These are phyloP conservation scores for Dentipellis fragilis DNA, from an alignment of 768 basidiomycete genomes.

Conservation along the genomic window DNA sequence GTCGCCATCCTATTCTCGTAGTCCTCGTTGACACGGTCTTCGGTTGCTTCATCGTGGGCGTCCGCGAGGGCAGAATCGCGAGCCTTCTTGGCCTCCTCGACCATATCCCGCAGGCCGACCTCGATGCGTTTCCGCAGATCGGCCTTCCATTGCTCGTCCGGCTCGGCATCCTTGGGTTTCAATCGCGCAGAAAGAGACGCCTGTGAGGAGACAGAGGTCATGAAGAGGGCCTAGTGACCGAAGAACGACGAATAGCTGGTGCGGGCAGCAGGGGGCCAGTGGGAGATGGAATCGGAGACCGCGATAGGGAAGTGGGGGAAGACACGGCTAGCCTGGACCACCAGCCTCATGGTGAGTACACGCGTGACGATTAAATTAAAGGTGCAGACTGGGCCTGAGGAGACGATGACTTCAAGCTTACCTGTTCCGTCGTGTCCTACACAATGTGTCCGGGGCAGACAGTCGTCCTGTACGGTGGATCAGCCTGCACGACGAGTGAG, in stretches of 20 bases:
- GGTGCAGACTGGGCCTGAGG: conserved; percentile 10
- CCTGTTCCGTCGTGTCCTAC: background rate
- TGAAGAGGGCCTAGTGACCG: background rate
- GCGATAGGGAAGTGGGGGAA: conserved; percentile 7
- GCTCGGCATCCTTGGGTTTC: conserved; percentile 3
- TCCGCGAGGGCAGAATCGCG: conserved; percentile 5
- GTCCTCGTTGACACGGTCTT: conserved; percentile 1
- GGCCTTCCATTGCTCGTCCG: conserved; percentile 11
- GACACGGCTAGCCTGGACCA: conserved; percentile 4
- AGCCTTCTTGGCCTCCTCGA: conserved; percentile 5
- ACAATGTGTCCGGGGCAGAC: too few species aligned
- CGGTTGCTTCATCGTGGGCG: conserved; percentile 1
- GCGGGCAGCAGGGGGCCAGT: background rate
- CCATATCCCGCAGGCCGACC: conserved; percentile 6
- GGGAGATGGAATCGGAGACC: conserved; percentile 1
- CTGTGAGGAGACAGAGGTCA: conserved; percentile 1
- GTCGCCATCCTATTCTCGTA: conserved; percentile 10
- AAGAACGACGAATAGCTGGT: background rate
- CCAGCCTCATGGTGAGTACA: conserved; percentile 15
- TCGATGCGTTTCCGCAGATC: conserved; percentile 11
- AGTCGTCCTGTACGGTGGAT: background rate
- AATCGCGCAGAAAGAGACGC: background rate
- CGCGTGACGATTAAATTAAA: conserved; percentile 6
- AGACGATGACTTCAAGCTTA: conserved; percentile 2
- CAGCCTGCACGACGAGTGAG: background rate